A percentile compares a stretch with the other conserved stretches of the same genome.
phyloP scores from a whole-genome alignment of 2,329 filamentous ascomycete genomes.

The Sodiomyces alkalinus region DNA sequence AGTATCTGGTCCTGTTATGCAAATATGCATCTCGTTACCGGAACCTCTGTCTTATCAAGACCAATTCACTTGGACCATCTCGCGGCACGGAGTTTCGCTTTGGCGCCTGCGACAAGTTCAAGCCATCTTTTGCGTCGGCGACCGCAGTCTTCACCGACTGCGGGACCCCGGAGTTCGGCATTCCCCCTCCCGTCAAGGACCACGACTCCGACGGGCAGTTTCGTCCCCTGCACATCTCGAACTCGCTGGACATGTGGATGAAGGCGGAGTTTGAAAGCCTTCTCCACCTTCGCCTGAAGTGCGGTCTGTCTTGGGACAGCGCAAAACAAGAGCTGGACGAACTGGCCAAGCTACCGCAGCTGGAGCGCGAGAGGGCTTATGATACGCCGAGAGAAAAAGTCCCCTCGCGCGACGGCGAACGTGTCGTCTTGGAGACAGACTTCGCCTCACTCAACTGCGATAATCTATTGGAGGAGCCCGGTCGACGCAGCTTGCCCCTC shows the following conservation, averaged over 20 bases:
- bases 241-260: conserved; percentile 53
- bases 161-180: background rate
- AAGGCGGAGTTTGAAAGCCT: conserved; percentile 48
- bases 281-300: conserved; percentile 32
- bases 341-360: too few relatives aligned
- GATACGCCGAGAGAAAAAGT: too few relatives aligned
- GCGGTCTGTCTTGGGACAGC: conserved; percentile 5
- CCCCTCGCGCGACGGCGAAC: background rate
- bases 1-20: conserved; percentile 63
- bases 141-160: conserved; percentile 29
- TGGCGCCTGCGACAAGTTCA: conserved; percentile 57
- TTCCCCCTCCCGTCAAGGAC: background rate
- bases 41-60: conserved; percentile 36
- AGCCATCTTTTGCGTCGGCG: conserved; percentile 45
- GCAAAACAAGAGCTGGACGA: background rate
- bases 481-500: conserved; percentile 33
- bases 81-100: conserved; percentile 40
- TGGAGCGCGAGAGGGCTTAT: too few relatives aligned
- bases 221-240: conserved; percentile 52
- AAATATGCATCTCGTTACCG: conserved; percentile 48
- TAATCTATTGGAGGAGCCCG: conserved; percentile 13
- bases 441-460: conserved; percentile 12
- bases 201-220: conserved; percentile 17
- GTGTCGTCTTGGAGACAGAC: background rate
- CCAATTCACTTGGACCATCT: conserved; percentile 19